phyloP scores from a whole-genome alignment of 2,329 filamentous ascomycete species.

The Scedosporium boydii region DNA sequence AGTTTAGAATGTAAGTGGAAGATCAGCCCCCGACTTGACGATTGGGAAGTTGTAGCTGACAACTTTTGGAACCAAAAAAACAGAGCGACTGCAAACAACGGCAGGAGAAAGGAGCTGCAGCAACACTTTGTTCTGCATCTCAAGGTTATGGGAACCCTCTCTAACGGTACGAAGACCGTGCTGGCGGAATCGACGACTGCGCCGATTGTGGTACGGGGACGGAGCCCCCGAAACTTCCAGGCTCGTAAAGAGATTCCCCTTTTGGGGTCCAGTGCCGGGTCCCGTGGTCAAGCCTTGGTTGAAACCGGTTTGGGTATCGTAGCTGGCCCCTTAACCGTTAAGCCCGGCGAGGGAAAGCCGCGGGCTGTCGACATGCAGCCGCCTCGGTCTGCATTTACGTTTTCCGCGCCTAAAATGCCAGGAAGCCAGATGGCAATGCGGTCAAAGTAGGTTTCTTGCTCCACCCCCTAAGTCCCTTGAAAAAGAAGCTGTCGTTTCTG shows the following conservation, averaged over 20 bases:
- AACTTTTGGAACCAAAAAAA: background rate
- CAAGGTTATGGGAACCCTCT: slow-evolving; percentile 74
- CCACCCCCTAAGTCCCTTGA: background rate
- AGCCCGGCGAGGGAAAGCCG: slow-evolving; percentile 44
- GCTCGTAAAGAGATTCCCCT: slow-evolving; percentile 87
- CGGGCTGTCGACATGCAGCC: slow-evolving; percentile 44
- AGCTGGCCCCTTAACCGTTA: slow-evolving; percentile 43
- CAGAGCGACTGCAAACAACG: slow-evolving; percentile 91
- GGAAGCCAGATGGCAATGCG: slow-evolving; percentile 45
- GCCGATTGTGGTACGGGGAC: slow-evolving; percentile 85
- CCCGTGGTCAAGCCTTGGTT: slow-evolving; percentile 66
- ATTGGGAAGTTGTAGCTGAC: background rate
- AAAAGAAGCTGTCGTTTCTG: background rate
- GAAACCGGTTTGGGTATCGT: slow-evolving; percentile 53
- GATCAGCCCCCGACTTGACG: background rate
- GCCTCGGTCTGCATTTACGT: slow-evolving; percentile 48
- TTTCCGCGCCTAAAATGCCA: slow-evolving; percentile 46
- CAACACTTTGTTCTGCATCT: slow-evolving; percentile 90
- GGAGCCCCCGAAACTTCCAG: slow-evolving; percentile 91
- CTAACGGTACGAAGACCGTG: slow-evolving; percentile 72
- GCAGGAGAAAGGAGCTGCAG: slow-evolving; percentile 85
- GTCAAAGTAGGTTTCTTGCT: slow-evolving; percentile 42
- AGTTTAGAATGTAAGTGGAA: slow-evolving; percentile 66
- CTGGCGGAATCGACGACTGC: slow-evolving; percentile 79
- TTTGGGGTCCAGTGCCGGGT: slow-evolving; percentile 64